Base-by-base conservation (phyloP, 768 basidiomycete genomes). In the Leccinum incarnatum region DNA sequence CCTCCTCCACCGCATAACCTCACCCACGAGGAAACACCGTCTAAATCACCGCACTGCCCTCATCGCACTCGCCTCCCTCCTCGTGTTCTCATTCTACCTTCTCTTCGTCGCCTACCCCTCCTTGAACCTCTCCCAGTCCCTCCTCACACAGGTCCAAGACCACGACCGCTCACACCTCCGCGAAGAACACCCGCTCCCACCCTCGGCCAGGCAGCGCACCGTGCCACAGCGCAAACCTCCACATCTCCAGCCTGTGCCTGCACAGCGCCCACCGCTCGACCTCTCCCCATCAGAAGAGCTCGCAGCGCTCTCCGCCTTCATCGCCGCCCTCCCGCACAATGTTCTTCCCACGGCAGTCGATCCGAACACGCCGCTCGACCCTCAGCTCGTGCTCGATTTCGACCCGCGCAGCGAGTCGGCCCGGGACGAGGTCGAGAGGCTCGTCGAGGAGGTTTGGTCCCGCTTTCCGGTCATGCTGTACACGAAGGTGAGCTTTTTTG, bases 341-440 rank as follows among this genome's bases (percentile, higher is more conserved):
- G 79, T 86, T 56, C 83, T 94, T 57, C 90, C 92, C 1, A 69
- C 75, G 1, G 76, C 77, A 6, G 80, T 91, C 48, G 83, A 93
- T 65, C 87, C 91, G 0, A 64, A 77, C 11, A 62, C 64, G 11
- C 83, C 89, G 8, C 83, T 93, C 58, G 91, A 93, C 69, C 89
- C 92, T 4, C 83, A 91, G 65, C 82, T 93, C 57, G 81, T 94
- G 5, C 80, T 94, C 45, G 91, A 90, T 65, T 94, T 93, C 69
- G 90, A 93, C 68, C 88, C 88, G 0, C 82, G 85, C n/a, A 77
- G 82, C 46, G 74, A 81, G 2, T 79, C 80, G 14, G 89, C 89
- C 1, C 64, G 68, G 19, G 80, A 83, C 34, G 89, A 92, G 70
- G 75, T 92, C 32, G 69, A 73, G 34, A 75, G 76, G 1, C 77